Base-by-base conservation (phyloP, 768 basidiomycete species). In the Cytidiella melzeri region DNA sequence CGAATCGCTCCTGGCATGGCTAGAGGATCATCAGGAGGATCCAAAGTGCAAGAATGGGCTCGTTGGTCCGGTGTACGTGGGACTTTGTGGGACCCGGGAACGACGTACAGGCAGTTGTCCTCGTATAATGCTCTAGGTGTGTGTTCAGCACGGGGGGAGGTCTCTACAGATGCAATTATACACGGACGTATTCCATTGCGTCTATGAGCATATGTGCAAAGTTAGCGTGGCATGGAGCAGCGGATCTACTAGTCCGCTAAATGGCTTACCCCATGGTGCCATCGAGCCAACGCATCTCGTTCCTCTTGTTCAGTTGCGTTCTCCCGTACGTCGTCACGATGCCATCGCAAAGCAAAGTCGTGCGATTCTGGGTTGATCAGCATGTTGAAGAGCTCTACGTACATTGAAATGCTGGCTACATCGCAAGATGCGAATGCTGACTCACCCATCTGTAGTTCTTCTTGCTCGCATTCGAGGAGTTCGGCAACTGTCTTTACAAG, bases 131-230 rank as follows among this genome's bases (percentile, higher is more conserved):
- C 86, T 0, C 84, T 86, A 57, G 9, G 15, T 19, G 44, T 12
- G n/a, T 18, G 5, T 41, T 24, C 4, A 39, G 41, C n/a, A 21
- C 18, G 39, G 30, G 21, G 9, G 30, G 37, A 19, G 23, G 25
- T 7, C n/a, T n/a, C 23, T 26, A n/a, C 6, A 19, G 13, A 26
- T 10, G 23, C 6, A 6, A 5, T 21, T 12, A 26, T 27, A 41
- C 23, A 67, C 80, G 47, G 69, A 86, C 85, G 84, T 81, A 58
- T 89, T 90, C 86, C 86, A 90, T 66, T 91, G 86, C 0, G 87
- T 73, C 84, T 88, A 30, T 25, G 25, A 24, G 18, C 4, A 44
- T 3, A 5, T n/a, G n/a, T n/a, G n/a, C n/a, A n/a, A n/a, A n/a
- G n/a, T n/a, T n/a, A n/a, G n/a, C n/a, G n/a, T n/a, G n/a, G n/a